Evolutionary conservation across 208 protist genomes (phyloP).

Genomic region (Phytomonas serpens): DNA sequence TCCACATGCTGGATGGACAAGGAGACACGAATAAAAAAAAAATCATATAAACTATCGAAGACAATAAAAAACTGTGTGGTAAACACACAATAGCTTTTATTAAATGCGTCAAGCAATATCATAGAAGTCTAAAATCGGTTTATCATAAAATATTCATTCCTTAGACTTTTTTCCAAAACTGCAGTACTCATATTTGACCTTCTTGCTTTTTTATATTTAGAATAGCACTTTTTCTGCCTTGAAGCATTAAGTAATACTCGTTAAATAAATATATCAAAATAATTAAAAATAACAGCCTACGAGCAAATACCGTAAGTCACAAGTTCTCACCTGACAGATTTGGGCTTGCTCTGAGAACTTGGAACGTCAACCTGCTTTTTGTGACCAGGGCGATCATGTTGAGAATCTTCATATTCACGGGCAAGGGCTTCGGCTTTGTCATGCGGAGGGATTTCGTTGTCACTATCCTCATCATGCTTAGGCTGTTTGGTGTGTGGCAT

Average conservation of each 20-base stretch:
- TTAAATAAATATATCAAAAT: conserved; percentile 8
- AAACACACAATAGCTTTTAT: background rate
- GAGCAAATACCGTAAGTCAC: background rate
- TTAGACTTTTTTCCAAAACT: background rate
- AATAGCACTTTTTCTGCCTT: background rate
- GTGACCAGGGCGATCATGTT: conserved; percentile 73
- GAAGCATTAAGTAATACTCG: background rate
- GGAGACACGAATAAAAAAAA: background rate
- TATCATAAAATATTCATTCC: background rate
- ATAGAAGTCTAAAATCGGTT: background rate
- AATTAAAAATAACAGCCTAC: background rate
- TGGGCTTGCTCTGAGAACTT: conserved; percentile 72
- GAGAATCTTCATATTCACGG: conserved; percentile 59
- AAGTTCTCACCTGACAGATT: conserved; percentile 61
- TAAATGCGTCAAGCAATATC: background rate
- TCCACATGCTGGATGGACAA: background rate
- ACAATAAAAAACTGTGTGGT: background rate
- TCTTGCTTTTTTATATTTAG: background rate
- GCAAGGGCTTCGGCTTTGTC: conserved; percentile 70
- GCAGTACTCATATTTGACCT: conserved; percentile 3
- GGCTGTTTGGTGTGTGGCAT: conserved; percentile 2
- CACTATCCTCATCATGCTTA: conserved; percentile 25
- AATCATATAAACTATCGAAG: background rate
- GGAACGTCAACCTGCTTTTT: conserved; percentile 60
- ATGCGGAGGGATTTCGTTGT: conserved; percentile 49